A percentile compares a stretch with the other conserved stretches of the same genome.
These are phyloP conservation scores for Penicillium steckii DNA, from an alignment of 495 filamentous ascomycete species.

Conservation along the genomic window DNA sequence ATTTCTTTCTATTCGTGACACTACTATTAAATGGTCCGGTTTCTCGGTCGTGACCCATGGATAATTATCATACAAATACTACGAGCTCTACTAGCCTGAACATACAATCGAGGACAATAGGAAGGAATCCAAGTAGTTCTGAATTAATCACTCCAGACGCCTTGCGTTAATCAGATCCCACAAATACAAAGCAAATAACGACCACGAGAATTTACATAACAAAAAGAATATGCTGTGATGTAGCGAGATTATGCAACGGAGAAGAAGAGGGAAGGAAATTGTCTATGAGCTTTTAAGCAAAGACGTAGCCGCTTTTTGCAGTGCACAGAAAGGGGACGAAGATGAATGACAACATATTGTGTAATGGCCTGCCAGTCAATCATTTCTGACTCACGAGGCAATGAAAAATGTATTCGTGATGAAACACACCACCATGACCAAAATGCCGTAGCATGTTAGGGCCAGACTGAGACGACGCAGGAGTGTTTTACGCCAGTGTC, in stretches of 20 bases:
- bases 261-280: neutral
- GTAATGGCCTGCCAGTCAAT: neutral
- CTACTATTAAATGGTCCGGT: too few relatives aligned
- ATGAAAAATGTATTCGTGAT: constrained; percentile 77
- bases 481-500: constrained; percentile 56
- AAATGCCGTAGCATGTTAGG: constrained; percentile 76
- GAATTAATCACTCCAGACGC: neutral
- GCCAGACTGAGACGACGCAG: constrained; percentile 71
- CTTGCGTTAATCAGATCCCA: neutral
- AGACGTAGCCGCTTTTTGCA: neutral
- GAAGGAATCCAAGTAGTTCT: neutral
- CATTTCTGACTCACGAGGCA: constrained; percentile 39
- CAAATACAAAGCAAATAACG: neutral
- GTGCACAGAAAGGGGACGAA: neutral
- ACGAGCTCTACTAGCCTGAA: too few relatives aligned
- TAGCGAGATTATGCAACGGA: neutral
- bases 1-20: too few relatives aligned
- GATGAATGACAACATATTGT: neutral
- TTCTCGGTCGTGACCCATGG: too few relatives aligned
- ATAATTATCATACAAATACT: too few relatives aligned
- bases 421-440: constrained; percentile 89
- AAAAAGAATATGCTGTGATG: neutral
- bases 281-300: neutral
- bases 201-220: neutral
- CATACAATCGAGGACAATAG: neutral